A percentile compares a stretch with the other conserved stretches of the same genome.
phyloP scores from a whole-genome alignment of 2,329 filamentous ascomycete species.

The Xylariaceae sp. region DNA sequence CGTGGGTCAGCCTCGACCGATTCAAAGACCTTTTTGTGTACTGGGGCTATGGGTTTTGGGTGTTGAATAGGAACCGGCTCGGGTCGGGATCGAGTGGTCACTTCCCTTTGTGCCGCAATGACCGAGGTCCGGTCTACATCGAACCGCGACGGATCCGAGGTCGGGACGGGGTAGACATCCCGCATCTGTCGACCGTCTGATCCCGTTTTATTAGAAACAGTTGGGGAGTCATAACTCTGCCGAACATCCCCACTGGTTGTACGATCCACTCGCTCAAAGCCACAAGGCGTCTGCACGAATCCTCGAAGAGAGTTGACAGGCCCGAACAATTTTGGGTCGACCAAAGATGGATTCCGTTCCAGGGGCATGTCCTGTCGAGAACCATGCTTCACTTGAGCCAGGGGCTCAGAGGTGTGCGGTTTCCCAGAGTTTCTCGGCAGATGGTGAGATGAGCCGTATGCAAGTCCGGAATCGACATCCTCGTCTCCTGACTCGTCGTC shows the following conservation, averaged over 20 bases:
- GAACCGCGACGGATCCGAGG: constrained; percentile 61
- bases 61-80: constrained; percentile 74
- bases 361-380: constrained; percentile 20
- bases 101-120: constrained; percentile 41
- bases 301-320: constrained; percentile 60
- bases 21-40: constrained; percentile 67
- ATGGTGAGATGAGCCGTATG: constrained; percentile 39
- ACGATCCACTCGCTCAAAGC: constrained; percentile 45
- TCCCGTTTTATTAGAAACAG: constrained; percentile 35
- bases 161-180: constrained; percentile 64
- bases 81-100: constrained; percentile 46
- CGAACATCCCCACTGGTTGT: constrained; percentile 20
- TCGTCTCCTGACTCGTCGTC: constrained; percentile 46
- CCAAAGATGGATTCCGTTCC: constrained; percentile 43
- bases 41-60: constrained; percentile 73
- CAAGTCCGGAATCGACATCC: constrained; percentile 40
- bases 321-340: constrained; percentile 58
- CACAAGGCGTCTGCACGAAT: constrained; percentile 54
- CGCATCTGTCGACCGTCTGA: constrained; percentile 49
- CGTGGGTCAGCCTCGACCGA: constrained; percentile 40
- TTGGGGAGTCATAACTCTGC: constrained; percentile 37
- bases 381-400: constrained; percentile 18
- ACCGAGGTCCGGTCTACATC: constrained; percentile 54
- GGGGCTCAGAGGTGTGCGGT: constrained; percentile 12
- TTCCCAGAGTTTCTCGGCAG: constrained; percentile 19